These are phyloP conservation scores for Eimeria nieschulzi DNA, from an alignment of 169 alveolate genomes.

Conservation along the genomic window DNA sequence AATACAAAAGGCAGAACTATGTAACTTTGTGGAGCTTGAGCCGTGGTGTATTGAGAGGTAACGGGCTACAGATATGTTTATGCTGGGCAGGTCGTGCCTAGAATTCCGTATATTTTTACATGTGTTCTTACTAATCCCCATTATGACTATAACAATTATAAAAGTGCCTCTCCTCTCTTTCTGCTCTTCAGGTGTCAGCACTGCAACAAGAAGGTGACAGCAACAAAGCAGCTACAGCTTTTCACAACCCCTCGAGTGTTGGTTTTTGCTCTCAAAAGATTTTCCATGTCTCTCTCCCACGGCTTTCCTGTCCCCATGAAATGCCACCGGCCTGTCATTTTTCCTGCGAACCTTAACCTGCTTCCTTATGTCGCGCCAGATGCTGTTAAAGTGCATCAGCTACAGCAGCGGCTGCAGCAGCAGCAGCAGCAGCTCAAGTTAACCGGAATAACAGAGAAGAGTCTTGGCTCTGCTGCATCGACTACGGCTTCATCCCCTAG, in stretches of 20 bases:
- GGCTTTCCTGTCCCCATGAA: conserved; percentile 23
- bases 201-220: conserved; percentile 61
- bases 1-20: no score
- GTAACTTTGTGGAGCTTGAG: no score
- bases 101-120: no score
- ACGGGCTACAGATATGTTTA: no score
- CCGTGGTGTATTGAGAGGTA: no score
- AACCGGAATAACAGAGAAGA: not conserved
- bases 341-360: conserved; percentile 59
- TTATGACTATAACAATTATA: no score
- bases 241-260: conserved; percentile 42
- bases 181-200: conserved; percentile 41
- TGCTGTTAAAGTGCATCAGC: conserved; percentile 38
- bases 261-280: conserved; percentile 57
- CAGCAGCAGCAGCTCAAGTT: conserved; percentile 8
- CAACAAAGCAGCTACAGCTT: conserved; percentile 66
- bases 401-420: conserved; percentile 55
- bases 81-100: no score
- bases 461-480: conserved; percentile 15
- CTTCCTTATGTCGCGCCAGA: conserved; percentile 45
- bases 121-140: no score
- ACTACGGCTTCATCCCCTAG: conserved; percentile 44
- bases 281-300: not conserved
- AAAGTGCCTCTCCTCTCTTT: no score
- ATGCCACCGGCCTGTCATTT: conserved; percentile 46